These are phyloP conservation scores for Chaetomium cochliodes DNA, from an alignment of 495 filamentous ascomycete genomes.

Conservation along the genomic window DNA sequence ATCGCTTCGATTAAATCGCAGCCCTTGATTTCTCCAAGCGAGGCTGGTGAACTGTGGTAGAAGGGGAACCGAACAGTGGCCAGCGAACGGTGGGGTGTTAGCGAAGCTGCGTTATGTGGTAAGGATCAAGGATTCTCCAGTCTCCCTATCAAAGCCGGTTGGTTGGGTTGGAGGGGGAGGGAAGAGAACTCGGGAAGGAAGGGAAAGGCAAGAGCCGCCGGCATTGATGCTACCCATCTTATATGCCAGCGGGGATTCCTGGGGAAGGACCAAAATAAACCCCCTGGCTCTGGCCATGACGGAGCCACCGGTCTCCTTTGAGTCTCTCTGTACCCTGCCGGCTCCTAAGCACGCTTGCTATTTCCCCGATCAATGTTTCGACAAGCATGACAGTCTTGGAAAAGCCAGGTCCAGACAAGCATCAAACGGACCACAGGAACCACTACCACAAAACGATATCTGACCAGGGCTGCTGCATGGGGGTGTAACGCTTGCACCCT, in stretches of 20 bases:
- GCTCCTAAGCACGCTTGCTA: slow-evolving; percentile 21
- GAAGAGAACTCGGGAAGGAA: slow-evolving; percentile 16
- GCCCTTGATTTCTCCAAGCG: slow-evolving; percentile 26
- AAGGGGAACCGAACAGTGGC: slow-evolving; percentile 19
- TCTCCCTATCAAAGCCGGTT: slow-evolving; percentile 25
- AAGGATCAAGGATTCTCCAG: slow-evolving; percentile 34
- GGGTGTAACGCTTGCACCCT: slow-evolving; percentile 13
- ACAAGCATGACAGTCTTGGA: slow-evolving; percentile 39
- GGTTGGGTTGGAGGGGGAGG: slow-evolving; percentile 22
- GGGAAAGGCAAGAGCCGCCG: slow-evolving; percentile 21
- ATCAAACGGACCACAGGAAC: slow-evolving; percentile 46
- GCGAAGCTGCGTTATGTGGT: slow-evolving; percentile 30
- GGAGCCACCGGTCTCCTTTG: slow-evolving; percentile 3
- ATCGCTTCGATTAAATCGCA: slow-evolving; percentile 29
- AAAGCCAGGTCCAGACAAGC: slow-evolving; percentile 46
- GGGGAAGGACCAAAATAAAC: slow-evolving; percentile 22
- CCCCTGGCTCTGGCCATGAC: slow-evolving; percentile 25
- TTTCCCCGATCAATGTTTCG: slow-evolving; percentile 34
- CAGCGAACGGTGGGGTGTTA: slow-evolving; percentile 30
- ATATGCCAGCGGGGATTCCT: slow-evolving; percentile 31
- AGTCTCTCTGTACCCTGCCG: not conserved
- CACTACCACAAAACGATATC: slow-evolving; percentile 23
- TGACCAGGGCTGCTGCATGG: slow-evolving; percentile 19
- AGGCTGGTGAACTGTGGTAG: slow-evolving; percentile 16
- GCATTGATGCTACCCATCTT: slow-evolving; percentile 28